Evolutionary conservation across 139 green algal species (phyloP).

Genomic region (Trebouxia sp.): DNA sequence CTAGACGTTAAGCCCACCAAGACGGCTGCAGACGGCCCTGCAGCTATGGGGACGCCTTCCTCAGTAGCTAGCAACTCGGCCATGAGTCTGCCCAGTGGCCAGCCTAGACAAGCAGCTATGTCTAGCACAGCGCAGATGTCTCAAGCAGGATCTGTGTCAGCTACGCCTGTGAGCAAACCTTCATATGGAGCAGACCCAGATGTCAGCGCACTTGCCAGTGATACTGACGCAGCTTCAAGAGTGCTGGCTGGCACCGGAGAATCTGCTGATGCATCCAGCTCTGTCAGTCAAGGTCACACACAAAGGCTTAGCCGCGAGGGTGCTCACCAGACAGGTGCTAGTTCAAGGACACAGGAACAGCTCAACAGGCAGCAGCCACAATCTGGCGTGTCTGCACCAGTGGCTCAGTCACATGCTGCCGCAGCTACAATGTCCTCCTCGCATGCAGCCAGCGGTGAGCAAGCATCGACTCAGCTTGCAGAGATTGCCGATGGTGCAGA

Average conservation of each 20-base stretch:
- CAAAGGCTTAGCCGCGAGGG: no score
- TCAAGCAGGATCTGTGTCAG: background rate
- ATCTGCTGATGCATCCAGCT: no score
- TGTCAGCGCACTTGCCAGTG: background rate
- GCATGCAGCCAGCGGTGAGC: background rate
- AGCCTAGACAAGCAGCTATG: background rate
- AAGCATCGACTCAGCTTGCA: constrained; percentile 2
- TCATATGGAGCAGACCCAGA: background rate
- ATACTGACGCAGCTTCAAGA: no score
- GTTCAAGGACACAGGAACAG: no score
- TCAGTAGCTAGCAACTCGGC: constrained; percentile 17
- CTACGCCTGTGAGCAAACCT: background rate
- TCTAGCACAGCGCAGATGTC: background rate
- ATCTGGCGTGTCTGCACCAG: no score
- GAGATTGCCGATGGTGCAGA: constrained; percentile 3
- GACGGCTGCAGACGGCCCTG: background rate
- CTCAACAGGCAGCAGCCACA: no score
- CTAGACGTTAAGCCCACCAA: no score
- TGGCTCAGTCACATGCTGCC: no score
- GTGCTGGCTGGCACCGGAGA: no score
- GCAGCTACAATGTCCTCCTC: no score
- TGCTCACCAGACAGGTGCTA: no score
- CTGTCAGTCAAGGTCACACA: no score
- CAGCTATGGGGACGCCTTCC: background rate
- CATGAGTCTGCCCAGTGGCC: background rate